Percentiles rank a stretch among this genome's conserved stretches.
phyloP scores from a whole-genome alignment of 331 rosid species.

The Phaseolus coccineus region DNA sequence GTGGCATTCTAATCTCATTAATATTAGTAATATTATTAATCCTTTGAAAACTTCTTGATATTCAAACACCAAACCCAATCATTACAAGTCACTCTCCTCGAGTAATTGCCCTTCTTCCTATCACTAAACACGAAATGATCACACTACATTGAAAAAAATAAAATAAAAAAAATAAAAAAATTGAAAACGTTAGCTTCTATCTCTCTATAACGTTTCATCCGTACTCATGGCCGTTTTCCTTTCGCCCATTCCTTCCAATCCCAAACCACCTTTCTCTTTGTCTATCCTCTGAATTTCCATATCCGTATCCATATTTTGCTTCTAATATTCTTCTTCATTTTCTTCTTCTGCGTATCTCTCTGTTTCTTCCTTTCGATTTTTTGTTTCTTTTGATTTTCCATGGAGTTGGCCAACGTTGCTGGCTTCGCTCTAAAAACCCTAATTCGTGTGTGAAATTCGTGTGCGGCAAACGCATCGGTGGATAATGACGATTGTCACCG shows the following conservation, averaged over 20 bases:
- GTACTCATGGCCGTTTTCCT: slow-evolving; percentile 58
- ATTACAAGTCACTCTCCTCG: not conserved
- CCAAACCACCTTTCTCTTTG: slow-evolving; percentile 49
- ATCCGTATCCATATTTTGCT: not conserved
- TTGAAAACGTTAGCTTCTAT: not conserved
- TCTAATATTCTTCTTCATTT: not conserved
- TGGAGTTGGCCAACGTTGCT: slow-evolving; percentile 34
- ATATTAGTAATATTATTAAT: too few relatives aligned
- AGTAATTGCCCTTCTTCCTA: not conserved
- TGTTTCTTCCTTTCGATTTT: not conserved
- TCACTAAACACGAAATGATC: not conserved
- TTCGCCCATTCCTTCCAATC: slow-evolving; percentile 46
- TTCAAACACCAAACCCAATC: slow-evolving; percentile 37
- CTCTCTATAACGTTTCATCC: slow-evolving; percentile 36
- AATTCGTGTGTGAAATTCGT: slow-evolving; percentile 20
- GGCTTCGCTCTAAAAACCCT: slow-evolving; percentile 46
- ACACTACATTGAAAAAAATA: not conserved
- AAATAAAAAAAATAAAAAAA: not conserved
- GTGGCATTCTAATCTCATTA: slow-evolving; percentile 34
- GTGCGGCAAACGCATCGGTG: not conserved
- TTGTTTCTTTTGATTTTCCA: slow-evolving; percentile 13
- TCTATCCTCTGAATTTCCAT: slow-evolving; percentile 14
- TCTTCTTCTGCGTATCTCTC: not conserved
- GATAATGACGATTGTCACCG: slow-evolving; percentile 86
- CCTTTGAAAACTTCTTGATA: not conserved